Percentiles rank a stretch among this genome's conserved stretches.
phyloP scores from a whole-genome alignment of 306 rosid species.

The Comarum palustre region DNA sequence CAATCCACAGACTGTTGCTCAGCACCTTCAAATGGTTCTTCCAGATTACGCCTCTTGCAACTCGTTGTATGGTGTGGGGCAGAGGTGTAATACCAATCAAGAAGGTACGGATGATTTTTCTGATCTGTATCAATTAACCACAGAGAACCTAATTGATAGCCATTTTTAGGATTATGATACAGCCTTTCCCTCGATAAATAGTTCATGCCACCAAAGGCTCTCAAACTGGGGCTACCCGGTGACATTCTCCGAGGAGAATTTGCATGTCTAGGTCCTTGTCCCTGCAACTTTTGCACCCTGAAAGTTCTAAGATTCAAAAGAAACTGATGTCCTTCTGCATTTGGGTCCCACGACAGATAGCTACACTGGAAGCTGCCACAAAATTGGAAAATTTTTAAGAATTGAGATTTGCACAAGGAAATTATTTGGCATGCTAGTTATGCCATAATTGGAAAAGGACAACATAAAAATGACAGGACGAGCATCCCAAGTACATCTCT shows the following conservation, averaged over 20 bases:
- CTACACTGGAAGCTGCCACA: conserved; percentile 72
- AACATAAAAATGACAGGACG: background rate
- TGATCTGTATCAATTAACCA: conserved; percentile 57
- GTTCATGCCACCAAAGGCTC: conserved; percentile 43
- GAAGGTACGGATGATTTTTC: conserved; percentile 61
- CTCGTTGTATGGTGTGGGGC: conserved; percentile 31
- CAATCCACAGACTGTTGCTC: conserved; percentile 46
- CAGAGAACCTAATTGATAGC: conserved; percentile 51
- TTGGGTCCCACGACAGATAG: conserved; percentile 80
- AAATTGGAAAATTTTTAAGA: conserved; percentile 18
- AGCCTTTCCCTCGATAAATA: conserved; percentile 44
- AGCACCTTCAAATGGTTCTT: conserved; percentile 35
- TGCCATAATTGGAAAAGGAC: background rate
- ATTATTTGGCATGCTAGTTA: background rate
- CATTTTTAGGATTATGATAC: conserved; percentile 30
- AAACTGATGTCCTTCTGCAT: conserved; percentile 62
- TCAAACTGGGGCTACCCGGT: conserved; percentile 40
- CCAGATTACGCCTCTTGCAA: conserved; percentile 24
- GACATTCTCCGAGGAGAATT: conserved; percentile 48
- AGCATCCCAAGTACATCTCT: background rate
- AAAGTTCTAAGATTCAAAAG: conserved; percentile 56
- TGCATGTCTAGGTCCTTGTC: conserved; percentile 32
- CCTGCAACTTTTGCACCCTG: conserved; percentile 54
- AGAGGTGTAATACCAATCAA: conserved; percentile 78
- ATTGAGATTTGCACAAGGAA: background rate